Base-by-base conservation (phyloP, 2,329 filamentous ascomycete species). In the Arthrobotrys musiformis region DNA sequence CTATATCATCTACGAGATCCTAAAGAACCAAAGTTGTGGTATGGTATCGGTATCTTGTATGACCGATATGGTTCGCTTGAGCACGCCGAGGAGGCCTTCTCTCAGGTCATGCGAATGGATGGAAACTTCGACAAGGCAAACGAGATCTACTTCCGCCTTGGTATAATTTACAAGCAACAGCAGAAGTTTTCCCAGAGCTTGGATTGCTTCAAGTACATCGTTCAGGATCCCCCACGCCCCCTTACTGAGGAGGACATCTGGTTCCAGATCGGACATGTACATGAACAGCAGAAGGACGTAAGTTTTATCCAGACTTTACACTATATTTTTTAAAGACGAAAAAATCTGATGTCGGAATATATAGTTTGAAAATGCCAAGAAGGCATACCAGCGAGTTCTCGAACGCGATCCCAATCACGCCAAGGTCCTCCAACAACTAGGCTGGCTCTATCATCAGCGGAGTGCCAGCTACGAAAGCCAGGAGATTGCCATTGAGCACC, bases 91-190 rank as follows among this genome's bases (percentile, higher is more conserved):
- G 95, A 98, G 83, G 95, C 95, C 4, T 98, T 98, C 83, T 97
- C 94, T 1, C 93, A 98, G 82, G 95, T 99, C 79, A 98, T 99
- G 95, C 91, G 93, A 80, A 98, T 99, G 91, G 92, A 97, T 81
- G 95, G 94, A 3, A 91, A 93, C 81, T 98, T 98, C 81, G 95
- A 99, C 82, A 99, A 99, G 87, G 94, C 94, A 70, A 98, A 98
- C 82, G 95, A 99, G 83, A 98, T 99, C 66, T 99, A 98, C 84
- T 99, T 99, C 85, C 90, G 95, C 28, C 88, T 99, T 7, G 95
- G 95, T n/a, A 99, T 99, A 85, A 98, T 99, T 80, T 98, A 98
- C 86, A 99, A 99, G 84, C 94, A 98, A 82, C 95, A 98, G 83
- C 91, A 94, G 78, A 98, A 98, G 83, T 99, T 94, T 83, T 87